phyloP scores from a whole-genome alignment of 1,284 basidiomycete genomes.

The Ganoderma multipileum region DNA sequence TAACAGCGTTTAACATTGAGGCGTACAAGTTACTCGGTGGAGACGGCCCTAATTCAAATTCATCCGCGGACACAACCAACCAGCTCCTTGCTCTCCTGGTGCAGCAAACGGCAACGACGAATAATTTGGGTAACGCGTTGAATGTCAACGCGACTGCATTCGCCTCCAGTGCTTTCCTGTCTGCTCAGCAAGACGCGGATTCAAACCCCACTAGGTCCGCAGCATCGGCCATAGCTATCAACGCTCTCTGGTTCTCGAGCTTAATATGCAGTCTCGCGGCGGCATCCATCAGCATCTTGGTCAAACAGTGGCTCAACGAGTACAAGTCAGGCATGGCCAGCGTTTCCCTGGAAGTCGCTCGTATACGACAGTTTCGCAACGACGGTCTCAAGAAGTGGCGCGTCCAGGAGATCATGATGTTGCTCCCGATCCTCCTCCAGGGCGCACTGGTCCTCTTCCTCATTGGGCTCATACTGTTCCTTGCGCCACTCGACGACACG shows the following conservation, averaged over 20 bases:
- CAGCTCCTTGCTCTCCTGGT: slow-evolving; percentile 11
- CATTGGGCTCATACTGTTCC: slow-evolving; percentile 32
- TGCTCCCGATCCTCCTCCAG: slow-evolving; percentile 39
- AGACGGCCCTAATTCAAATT: slow-evolving; percentile 5
- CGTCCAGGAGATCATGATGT: slow-evolving; percentile 34
- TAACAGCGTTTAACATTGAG: slow-evolving; percentile 36
- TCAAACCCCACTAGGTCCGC: background rate
- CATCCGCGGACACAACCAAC: slow-evolving; percentile 5
- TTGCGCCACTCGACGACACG: slow-evolving; percentile 29
- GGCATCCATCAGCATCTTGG: slow-evolving; percentile 32
- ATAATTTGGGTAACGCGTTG: background rate
- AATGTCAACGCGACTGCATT: background rate
- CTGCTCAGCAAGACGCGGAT: background rate
- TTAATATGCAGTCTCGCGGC: slow-evolving; percentile 34
- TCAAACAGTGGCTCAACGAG: slow-evolving; percentile 35
- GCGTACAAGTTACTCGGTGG: slow-evolving; percentile 30
- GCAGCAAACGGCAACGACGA: slow-evolving; percentile 1
- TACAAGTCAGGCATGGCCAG: slow-evolving; percentile 29
- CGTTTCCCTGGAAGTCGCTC: slow-evolving; percentile 27
- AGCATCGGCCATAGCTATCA: slow-evolving; percentile 25
- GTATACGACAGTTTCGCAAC: slow-evolving; percentile 37
- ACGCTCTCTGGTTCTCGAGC: slow-evolving; percentile 33
- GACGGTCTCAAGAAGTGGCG: slow-evolving; percentile 37
- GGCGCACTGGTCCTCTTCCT: slow-evolving; percentile 36
- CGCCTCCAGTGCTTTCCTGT: background rate